A percentile compares a stretch with the other conserved stretches of the same genome.
Conservation (phyloP, 352 stramenopile species). For the Globisporangium heterothallicum region DNA sequence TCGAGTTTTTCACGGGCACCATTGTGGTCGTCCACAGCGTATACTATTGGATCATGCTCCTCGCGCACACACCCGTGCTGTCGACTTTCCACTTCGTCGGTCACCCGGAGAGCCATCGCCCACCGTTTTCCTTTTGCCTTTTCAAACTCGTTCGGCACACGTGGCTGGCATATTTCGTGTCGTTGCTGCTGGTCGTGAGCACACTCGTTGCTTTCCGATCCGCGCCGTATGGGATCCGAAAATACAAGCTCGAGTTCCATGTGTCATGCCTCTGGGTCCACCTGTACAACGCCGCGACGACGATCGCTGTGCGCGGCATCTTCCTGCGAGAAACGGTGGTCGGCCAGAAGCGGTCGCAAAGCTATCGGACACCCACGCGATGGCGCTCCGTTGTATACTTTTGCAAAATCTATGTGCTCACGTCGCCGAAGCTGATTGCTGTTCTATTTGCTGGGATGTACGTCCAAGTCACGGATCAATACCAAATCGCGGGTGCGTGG, state of each 20-base stretch:
- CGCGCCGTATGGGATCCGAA: background rate
- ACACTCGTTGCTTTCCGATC: background rate
- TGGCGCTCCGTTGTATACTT: background rate
- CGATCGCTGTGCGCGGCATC: slow-evolving; percentile 6
- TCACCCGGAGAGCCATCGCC: background rate
- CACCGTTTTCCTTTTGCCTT: background rate
- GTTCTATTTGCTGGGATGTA: slow-evolving; percentile 7
- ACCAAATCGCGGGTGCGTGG: background rate
- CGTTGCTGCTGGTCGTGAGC: background rate
- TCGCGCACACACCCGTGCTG: slow-evolving; percentile 1
- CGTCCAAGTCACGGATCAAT: slow-evolving; percentile 1
- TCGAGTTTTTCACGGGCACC: slow-evolving; percentile 13
- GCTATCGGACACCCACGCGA: background rate
- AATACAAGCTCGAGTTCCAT: slow-evolving; percentile 3
- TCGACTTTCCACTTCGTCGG: background rate
- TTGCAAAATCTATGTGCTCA: slow-evolving; percentile 3
- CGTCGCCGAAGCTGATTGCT: background rate
- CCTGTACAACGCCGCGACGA: background rate
- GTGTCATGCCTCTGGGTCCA: slow-evolving; percentile 1
- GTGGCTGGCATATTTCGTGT: background rate
- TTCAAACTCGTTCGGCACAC: background rate
- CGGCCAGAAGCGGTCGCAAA: slow-evolving; percentile 2
- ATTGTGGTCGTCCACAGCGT: background rate
- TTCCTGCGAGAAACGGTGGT: slow-evolving; percentile 2
- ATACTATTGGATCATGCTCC: background rate